Conservation (phyloP, 345 rosid genomes). For the Eucalyptus fibrosa region DNA sequence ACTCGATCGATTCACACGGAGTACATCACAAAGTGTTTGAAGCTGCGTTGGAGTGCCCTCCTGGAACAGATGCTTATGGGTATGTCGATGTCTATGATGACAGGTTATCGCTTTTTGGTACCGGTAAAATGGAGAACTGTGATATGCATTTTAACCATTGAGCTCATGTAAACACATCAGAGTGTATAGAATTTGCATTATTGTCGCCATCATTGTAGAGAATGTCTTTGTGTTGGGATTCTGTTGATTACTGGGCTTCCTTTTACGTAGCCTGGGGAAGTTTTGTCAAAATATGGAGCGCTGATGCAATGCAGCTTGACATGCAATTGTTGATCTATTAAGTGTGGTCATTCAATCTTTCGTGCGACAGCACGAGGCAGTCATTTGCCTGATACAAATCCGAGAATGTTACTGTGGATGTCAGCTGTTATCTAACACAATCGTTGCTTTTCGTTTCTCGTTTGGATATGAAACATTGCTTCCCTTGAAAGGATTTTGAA, state of each 20-base stretch:
- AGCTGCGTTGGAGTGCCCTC: conserved; percentile 90
- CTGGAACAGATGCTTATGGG: conserved; percentile 73
- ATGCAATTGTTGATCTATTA: background rate
- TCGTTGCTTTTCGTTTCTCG: background rate
- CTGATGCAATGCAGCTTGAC: background rate
- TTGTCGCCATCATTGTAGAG: background rate
- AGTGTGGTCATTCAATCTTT: background rate
- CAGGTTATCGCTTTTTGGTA: conserved; percentile 52
- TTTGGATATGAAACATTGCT: background rate
- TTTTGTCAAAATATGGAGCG: background rate
- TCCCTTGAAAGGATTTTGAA: background rate
- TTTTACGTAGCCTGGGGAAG: background rate
- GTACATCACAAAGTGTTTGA: conserved; percentile 79
- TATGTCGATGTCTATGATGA: conserved; percentile 60
- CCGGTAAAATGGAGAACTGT: conserved; percentile 45
- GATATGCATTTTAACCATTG: conserved; percentile 15
- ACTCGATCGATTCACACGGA: conserved; percentile 66
- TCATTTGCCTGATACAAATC: background rate
- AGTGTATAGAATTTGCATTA: background rate
- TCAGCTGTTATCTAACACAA: background rate
- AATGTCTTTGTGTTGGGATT: background rate
- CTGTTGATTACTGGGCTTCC: background rate
- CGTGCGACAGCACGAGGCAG: background rate
- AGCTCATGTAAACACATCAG: background rate
- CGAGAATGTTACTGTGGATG: background rate